Percentiles rank a stretch among this genome's conserved stretches.
These are phyloP conservation scores for Aspergillus sojae DNA, from an alignment of 2,329 filamentous ascomycete genomes.

Conservation along the genomic window DNA sequence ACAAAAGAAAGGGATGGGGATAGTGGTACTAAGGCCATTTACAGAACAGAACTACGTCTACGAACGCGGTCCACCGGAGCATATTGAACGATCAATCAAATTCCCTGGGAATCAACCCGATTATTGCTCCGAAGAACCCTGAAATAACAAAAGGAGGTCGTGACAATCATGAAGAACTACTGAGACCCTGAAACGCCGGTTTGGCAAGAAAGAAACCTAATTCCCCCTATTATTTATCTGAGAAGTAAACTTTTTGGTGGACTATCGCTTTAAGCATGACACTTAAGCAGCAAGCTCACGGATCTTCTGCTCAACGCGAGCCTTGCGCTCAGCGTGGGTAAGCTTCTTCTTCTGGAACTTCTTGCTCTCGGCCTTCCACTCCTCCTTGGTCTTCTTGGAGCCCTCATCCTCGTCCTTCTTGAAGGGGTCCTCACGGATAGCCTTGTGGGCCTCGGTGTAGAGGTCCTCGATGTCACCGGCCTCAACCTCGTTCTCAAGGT, in stretches of 20 bases:
- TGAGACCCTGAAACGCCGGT: constrained; percentile 31
- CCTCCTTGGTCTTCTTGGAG: constrained; percentile 93
- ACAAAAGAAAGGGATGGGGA: neutral
- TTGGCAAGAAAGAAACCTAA: constrained; percentile 24
- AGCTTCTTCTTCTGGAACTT: constrained; percentile 82
- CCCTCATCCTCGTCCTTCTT: constrained; percentile 79
- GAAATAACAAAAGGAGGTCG: constrained; percentile 26
- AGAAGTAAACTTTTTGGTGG: constrained; percentile 15
- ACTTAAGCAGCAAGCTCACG: constrained; percentile 64
- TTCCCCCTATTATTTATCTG: constrained; percentile 29
- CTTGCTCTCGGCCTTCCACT: constrained; percentile 94
- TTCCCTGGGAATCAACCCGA: constrained; percentile 14
- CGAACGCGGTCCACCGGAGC: constrained; percentile 25
- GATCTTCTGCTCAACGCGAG: constrained; percentile 89
- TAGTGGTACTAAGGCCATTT: neutral
- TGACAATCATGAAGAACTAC: constrained; percentile 24
- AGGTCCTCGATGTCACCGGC: constrained; percentile 96
- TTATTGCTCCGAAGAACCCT: constrained; percentile 33
- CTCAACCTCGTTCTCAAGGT: constrained; percentile 96
- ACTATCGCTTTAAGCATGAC: constrained; percentile 30
- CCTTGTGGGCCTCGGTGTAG: constrained; percentile 91
- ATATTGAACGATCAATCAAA: constrained; percentile 22
- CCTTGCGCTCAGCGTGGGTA: constrained; percentile 78
- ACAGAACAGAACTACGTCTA: constrained; percentile 5
- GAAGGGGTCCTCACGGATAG: constrained; percentile 96